Conservation (phyloP, 2,329 filamentous ascomycete genomes). For the Pestalotiopsis sp. region DNA sequence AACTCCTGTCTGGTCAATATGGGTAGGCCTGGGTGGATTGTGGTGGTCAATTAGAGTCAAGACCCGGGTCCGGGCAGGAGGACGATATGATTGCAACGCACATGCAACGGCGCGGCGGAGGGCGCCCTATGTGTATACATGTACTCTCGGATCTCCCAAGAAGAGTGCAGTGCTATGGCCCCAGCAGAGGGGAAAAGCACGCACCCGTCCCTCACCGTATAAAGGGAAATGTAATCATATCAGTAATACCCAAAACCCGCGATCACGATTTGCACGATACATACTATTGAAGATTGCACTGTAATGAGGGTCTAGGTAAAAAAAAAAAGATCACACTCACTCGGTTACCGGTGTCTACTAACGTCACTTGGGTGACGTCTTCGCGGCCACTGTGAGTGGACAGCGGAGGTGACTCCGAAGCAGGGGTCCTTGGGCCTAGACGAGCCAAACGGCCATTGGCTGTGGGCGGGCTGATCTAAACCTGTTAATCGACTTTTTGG, state of each 20-base stretch:
- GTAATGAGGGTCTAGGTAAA: background rate
- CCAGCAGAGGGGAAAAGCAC: no score
- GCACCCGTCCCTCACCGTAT: no score
- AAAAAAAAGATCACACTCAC: no score
- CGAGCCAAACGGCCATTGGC: background rate
- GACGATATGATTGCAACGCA: no score
- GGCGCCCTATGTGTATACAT: no score
- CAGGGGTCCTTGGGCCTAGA: background rate
- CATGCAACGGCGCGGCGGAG: no score
- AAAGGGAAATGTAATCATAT: no score
- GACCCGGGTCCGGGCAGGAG: background rate
- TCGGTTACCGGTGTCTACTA: background rate
- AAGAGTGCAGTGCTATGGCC: no score
- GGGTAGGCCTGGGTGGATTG: background rate
- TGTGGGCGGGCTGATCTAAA: background rate
- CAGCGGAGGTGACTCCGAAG: background rate
- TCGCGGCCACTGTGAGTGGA: background rate
- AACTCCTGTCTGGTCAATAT: background rate
- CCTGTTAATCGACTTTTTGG: background rate
- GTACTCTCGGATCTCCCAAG: no score
- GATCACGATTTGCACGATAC: background rate
- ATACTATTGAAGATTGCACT: background rate
- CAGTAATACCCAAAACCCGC: background rate
- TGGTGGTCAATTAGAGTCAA: background rate
- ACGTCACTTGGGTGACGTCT: background rate